Conservation (phyloP, 306 rosid genomes). For the Vicia faba region DNA sequence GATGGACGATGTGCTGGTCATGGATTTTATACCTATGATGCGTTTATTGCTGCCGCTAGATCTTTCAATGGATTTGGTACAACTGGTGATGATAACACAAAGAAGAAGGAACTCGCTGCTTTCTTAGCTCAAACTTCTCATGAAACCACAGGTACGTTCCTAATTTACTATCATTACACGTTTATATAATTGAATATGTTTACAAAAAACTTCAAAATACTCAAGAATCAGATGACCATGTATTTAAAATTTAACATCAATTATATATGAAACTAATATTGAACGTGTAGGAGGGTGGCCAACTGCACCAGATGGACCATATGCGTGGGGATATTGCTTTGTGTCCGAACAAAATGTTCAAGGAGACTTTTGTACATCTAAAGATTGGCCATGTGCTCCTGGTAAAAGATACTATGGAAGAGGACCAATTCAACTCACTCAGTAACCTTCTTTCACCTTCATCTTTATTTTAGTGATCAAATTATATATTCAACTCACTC, state of each 20-base stretch:
- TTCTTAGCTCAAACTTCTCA: conserved; percentile 79
- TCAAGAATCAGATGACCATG: too few relatives aligned
- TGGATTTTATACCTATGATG: conserved; percentile 58
- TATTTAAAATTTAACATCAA: too few relatives aligned
- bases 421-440: conserved; percentile 70
- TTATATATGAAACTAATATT: background rate
- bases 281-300: conserved; percentile 55
- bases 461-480: too few relatives aligned
- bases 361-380: conserved; percentile 38
- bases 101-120: conserved; percentile 68
- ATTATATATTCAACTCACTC: too few relatives aligned
- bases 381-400: conserved; percentile 52
- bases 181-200: too few relatives aligned
- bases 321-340: conserved; percentile 70
- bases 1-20: conserved; percentile 44
- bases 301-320: conserved; percentile 66
- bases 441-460: conserved; percentile 37
- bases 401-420: conserved; percentile 65
- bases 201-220: too few relatives aligned
- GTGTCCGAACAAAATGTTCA: conserved; percentile 39
- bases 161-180: too few relatives aligned
- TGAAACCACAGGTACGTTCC: conserved; percentile 54
- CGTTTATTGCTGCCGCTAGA: conserved; percentile 56
- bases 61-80: conserved; percentile 52
- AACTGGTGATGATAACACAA: conserved; percentile 52